Conservation (phyloP, 164 flowering plant genomes). For the Dillenia turbinata region DNA sequence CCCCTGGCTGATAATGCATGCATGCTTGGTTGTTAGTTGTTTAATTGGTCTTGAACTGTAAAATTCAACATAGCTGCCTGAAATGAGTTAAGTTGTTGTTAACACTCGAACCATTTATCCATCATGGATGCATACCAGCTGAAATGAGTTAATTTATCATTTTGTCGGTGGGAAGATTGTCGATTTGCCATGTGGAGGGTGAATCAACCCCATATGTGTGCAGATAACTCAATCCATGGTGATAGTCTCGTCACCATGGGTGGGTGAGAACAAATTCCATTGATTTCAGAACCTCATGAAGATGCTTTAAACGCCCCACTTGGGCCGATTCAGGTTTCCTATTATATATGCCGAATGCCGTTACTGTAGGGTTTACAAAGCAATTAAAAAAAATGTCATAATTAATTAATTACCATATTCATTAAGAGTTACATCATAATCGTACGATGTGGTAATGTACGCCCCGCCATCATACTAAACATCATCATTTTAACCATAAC, state of each 20-base stretch:
- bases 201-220: slow-evolving; percentile 15
- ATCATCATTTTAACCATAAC: background rate
- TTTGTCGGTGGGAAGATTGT: slow-evolving; percentile 27
- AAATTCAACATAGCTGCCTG: too few species aligned
- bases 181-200: slow-evolving; percentile 19
- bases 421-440: slow-evolving; percentile 53
- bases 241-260: slow-evolving; percentile 29
- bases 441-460: slow-evolving; percentile 46
- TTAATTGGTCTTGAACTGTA: too few species aligned
- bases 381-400: background rate
- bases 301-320: slow-evolving; percentile 55
- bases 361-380: too few species aligned
- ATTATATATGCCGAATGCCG: background rate
- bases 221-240: slow-evolving; percentile 47
- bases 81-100: too few species aligned
- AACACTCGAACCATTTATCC: too few species aligned
- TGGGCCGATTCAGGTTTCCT: slow-evolving; percentile 45
- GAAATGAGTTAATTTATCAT: slow-evolving; percentile 56
- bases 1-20: too few species aligned
- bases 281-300: slow-evolving; percentile 33
- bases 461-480: slow-evolving; percentile 61
- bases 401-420: slow-evolving; percentile 41
- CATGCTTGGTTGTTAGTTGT: too few species aligned
- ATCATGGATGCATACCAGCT: too few species aligned
- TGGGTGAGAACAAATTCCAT: slow-evolving; percentile 39